Evolutionary conservation across 768 basidiomycete genomes (phyloP).

Genomic region (Leucocoprinus leucothites): DNA sequence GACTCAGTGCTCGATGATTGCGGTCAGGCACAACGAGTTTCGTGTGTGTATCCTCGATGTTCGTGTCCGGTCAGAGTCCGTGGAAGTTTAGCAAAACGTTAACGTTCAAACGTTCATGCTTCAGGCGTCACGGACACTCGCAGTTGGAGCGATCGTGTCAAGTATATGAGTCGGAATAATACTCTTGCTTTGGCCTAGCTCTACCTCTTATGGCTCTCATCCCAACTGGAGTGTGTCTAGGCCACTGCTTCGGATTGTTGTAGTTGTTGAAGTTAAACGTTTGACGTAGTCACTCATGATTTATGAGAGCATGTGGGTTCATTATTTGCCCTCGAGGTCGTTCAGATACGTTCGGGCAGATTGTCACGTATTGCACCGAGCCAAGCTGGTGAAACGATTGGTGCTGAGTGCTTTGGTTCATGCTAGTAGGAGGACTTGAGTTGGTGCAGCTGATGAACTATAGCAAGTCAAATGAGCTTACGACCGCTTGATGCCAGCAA

Average conservation of each 20-base stretch:
- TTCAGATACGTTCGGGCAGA: constrained; percentile 4
- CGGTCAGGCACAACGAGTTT: too few species aligned
- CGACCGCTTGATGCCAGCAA: too few species aligned
- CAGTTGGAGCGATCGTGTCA: background rate
- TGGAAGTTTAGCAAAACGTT: too few species aligned
- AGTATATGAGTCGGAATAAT: background rate
- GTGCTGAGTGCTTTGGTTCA: too few species aligned
- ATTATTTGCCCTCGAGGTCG: background rate
- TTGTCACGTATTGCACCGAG: background rate
- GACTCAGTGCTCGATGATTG: too few species aligned
- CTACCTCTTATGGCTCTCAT: background rate
- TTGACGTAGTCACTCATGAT: background rate
- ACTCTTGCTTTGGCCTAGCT: background rate
- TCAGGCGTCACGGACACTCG: background rate
- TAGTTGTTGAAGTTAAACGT: background rate
- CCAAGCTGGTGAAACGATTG: background rate
- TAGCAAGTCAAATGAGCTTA: too few species aligned
- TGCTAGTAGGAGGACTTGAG: too few species aligned
- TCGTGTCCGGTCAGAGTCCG: too few species aligned
- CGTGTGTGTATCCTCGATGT: too few species aligned
- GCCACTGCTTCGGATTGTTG: background rate
- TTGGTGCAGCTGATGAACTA: too few species aligned
- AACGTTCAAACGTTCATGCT: background rate
- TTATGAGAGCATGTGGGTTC: background rate
- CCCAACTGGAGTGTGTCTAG: background rate